phyloP scores from a whole-genome alignment of 2,329 filamentous ascomycete genomes.

The Claviceps fusiformis region DNA sequence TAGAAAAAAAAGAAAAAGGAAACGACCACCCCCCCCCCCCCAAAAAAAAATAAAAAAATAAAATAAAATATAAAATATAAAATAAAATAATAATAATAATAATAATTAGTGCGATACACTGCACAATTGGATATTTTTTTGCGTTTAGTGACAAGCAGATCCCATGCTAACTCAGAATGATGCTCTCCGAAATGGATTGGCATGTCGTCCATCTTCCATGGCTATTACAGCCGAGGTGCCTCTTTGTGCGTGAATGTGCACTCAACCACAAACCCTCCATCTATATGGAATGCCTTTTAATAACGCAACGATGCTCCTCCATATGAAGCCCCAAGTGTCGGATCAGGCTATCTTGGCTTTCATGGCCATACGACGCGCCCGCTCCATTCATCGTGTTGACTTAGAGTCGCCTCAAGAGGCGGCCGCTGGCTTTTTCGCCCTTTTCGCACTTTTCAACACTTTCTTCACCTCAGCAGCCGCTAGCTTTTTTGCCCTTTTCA shows the following conservation, averaged over 20 bases:
- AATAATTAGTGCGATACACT: too few relatives aligned
- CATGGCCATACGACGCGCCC: not conserved
- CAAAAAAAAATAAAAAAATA: too few relatives aligned
- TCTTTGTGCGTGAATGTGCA: not conserved
- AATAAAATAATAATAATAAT: too few relatives aligned
- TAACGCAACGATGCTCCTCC: not conserved
- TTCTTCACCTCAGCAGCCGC: not conserved
- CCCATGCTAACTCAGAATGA: not conserved
- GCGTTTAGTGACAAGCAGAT: too few relatives aligned
- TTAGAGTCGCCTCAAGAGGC: not conserved
- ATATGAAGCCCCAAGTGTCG: not conserved
- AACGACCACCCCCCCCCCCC: too few relatives aligned
- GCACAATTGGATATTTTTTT: too few relatives aligned
- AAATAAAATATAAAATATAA: too few relatives aligned
- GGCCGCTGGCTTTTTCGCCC: constrained; percentile 11
- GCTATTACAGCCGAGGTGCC: not conserved
- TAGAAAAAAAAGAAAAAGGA: too few relatives aligned
- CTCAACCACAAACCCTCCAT: too few relatives aligned
- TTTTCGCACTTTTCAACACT: constrained; percentile 2
- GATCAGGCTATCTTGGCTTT: not conserved
- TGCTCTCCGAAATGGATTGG: not conserved
- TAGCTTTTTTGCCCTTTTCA: constrained; percentile 15
- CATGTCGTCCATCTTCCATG: not conserved
- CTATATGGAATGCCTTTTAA: too few relatives aligned
- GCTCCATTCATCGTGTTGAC: not conserved